phyloP scores from a whole-genome alignment of 371 early-diverging fungal genomes.

The Dinochytrium kinnereticum region DNA sequence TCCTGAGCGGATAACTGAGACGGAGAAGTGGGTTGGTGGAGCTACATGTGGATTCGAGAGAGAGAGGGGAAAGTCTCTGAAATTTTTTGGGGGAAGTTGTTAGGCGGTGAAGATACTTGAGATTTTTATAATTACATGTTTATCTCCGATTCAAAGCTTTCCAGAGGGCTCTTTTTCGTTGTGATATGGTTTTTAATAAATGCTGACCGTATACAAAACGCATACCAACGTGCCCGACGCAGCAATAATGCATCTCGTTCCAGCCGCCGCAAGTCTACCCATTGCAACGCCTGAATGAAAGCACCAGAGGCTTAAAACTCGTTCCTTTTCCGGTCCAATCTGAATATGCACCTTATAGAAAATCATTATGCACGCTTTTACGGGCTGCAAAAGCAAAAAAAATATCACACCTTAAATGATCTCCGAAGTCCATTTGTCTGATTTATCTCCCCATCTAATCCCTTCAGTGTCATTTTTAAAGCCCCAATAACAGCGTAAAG shows the following conservation, averaged over 20 bases:
- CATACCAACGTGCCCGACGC: conserved; percentile 50
- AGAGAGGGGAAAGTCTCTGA: conserved; percentile 46
- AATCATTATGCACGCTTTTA: no score
- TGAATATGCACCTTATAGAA: conserved; percentile 24
- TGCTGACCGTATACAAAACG: not conserved
- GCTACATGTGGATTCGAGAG: conserved; percentile 62
- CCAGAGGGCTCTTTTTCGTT: conserved; percentile 52
- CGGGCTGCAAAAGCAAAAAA: no score
- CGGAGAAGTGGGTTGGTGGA: conserved; percentile 43
- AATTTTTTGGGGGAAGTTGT: conserved; percentile 42
- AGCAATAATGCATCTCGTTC: conserved; percentile 36
- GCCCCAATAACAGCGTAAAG: not conserved
- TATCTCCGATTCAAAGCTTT: conserved; percentile 49
- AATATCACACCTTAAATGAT: conserved; percentile 16
- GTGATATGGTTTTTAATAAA: no score
- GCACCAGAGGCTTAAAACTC: conserved; percentile 47
- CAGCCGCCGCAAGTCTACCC: conserved; percentile 26
- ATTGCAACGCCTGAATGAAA: conserved; percentile 50
- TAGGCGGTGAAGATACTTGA: not conserved
- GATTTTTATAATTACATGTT: conserved; percentile 18
- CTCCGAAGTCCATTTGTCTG: not conserved
- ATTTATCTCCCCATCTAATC: not conserved
- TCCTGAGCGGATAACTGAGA: conserved; percentile 36
- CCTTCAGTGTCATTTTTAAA: conserved; percentile 22
- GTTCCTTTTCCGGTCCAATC: not conserved